A percentile compares a stretch with the other conserved stretches of the same genome.
These are phyloP conservation scores for Globisporangium nunn DNA, from an alignment of 352 stramenopile species.

Conservation along the genomic window DNA sequence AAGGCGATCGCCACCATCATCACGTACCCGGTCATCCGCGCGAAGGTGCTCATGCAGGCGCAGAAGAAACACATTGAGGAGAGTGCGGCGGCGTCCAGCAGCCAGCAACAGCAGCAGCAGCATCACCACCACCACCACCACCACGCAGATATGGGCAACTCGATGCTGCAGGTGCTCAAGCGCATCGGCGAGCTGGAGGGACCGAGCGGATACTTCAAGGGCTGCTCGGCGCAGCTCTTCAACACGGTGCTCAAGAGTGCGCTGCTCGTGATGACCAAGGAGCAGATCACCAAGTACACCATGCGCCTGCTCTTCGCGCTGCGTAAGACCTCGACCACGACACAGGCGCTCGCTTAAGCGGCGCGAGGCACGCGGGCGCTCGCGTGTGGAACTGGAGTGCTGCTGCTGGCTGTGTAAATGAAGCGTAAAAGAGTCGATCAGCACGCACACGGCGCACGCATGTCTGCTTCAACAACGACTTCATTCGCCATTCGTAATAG, in stretches of 20 bases:
- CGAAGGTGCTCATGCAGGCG: constrained; percentile 84
- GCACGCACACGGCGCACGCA: neutral
- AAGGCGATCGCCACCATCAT: constrained; percentile 81
- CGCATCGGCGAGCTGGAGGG: constrained; percentile 62
- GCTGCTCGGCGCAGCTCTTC: constrained; percentile 72
- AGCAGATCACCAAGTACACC: constrained; percentile 74
- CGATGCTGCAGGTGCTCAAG: constrained; percentile 63
- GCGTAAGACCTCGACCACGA: constrained; percentile 23
- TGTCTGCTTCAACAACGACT: neutral
- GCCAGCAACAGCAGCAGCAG: neutral
- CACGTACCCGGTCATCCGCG: constrained; percentile 87
- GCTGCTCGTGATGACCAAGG: constrained; percentile 79
- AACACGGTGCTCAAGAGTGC: constrained; percentile 83
- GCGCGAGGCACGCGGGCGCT: neutral
- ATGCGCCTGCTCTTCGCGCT: constrained; percentile 66
- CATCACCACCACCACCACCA: constrained; percentile 32
- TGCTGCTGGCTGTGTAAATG: too few species aligned
- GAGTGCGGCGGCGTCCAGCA: neutral
- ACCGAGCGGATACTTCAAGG: constrained; percentile 56
- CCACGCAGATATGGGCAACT: constrained; percentile 35
- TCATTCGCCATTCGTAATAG: neutral
- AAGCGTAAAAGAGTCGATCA: too few species aligned
- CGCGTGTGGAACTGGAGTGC: too few species aligned
- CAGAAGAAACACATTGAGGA: constrained; percentile 50
- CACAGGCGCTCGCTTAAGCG: constrained; percentile 6